Evolutionary conservation across 2,329 filamentous ascomycete species (phyloP).

Genomic region (Pseudogymnoascus sp.): DNA sequence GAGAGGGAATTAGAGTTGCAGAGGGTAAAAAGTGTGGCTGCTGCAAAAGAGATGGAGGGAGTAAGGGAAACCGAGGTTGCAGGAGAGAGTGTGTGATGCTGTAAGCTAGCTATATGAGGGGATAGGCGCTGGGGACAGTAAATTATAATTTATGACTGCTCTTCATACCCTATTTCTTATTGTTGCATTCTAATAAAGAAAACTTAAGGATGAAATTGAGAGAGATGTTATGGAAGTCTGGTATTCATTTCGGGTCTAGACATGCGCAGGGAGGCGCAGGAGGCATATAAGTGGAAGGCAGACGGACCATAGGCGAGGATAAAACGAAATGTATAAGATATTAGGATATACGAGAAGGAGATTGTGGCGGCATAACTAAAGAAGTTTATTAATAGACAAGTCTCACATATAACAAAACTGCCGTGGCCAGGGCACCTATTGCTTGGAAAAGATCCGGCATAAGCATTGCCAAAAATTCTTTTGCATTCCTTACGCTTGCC

Average conservation of each 20-base stretch:
- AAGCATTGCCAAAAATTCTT: neutral
- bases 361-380: no score
- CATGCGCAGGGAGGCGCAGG: neutral
- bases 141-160: neutral
- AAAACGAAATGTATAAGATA: neutral
- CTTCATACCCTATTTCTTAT: neutral
- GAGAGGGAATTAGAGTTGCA: neutral
- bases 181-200: neutral
- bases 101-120: conserved; percentile 28
- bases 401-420: no score
- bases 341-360: neutral
- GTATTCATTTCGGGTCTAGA: neutral
- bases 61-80: neutral
- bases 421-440: neutral
- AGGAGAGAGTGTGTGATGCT: neutral
- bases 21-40: neutral
- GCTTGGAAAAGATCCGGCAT: neutral
- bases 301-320: neutral
- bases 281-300: neutral
- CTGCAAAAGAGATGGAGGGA: neutral
- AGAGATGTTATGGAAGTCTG: neutral
- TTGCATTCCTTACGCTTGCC: neutral
- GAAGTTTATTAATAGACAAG: no score
- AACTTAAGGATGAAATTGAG: neutral
- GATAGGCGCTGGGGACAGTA: conserved; percentile 25